phyloP scores from a whole-genome alignment of 78 protist species.

The Dictyostelium intermedium region DNA sequence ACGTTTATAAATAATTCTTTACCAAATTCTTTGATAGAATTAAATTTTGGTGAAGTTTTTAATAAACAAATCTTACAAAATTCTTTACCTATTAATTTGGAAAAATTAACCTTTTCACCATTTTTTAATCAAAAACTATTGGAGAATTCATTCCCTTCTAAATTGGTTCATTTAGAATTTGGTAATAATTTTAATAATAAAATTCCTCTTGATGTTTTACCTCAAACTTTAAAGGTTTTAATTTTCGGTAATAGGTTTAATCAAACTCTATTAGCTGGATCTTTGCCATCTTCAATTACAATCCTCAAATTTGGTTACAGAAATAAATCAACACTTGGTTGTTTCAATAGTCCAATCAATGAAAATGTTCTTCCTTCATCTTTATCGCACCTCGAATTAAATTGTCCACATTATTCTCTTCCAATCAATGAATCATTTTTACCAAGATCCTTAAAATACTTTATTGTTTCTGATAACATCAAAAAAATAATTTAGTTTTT shows the following conservation, averaged over 20 bases:
- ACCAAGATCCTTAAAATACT: background rate
- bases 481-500: background rate
- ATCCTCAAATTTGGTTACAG: background rate
- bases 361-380: background rate
- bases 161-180: background rate
- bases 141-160: background rate
- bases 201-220: background rate
- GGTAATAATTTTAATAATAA: conserved; percentile 18
- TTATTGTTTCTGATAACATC: background rate
- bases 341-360: background rate
- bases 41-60: background rate
- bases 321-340: background rate
- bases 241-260: conserved; percentile 8
- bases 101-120: background rate
- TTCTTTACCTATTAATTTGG: background rate
- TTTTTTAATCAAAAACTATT: background rate
- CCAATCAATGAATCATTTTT: background rate
- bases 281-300: background rate
- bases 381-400: background rate
- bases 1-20: background rate
- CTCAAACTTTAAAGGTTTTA: background rate
- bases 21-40: background rate
- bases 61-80: background rate
- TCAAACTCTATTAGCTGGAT: background rate
- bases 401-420: background rate